Evolutionary conservation across 352 stramenopile genomes (phyloP).

Genomic region (Pythium rishiriense): DNA sequence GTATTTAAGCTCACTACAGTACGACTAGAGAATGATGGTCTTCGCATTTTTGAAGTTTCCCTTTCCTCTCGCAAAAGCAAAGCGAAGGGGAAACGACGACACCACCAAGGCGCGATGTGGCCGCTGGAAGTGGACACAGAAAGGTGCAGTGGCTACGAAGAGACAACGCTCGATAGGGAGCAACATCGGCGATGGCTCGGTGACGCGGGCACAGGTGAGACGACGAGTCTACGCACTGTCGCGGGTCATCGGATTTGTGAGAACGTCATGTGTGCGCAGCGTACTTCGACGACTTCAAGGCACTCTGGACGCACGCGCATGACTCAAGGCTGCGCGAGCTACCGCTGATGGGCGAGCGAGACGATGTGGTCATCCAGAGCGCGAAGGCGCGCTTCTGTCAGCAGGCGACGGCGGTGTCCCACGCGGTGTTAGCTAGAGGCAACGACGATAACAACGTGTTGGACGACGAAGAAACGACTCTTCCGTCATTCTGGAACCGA

Average conservation of each 20-base stretch:
- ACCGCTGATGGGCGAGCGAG: not conserved
- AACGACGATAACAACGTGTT: not conserved
- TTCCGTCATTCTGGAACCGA: not conserved
- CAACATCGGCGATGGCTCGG: not conserved
- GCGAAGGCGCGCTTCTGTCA: not conserved
- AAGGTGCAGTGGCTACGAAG: not conserved
- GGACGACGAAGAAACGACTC: not conserved
- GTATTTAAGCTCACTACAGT: constrained; percentile 16
- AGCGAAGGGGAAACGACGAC: not conserved
- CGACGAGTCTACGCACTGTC: not conserved
- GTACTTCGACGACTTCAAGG: constrained; percentile 11
- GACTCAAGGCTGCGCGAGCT: not conserved
- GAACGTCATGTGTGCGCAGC: not conserved
- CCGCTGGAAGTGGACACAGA: constrained; percentile 10
- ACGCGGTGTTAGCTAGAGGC: not conserved
- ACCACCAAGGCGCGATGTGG: constrained; percentile 15
- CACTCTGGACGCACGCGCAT: not conserved
- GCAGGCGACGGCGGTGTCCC: not conserved
- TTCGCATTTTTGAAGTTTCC: constrained; percentile 22
- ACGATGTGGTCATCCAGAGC: not conserved
- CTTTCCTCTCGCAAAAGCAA: constrained; percentile 9
- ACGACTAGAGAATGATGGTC: constrained; percentile 21
- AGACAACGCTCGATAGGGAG: not conserved
- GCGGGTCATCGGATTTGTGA: not conserved
- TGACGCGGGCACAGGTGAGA: constrained; percentile 4